Base-by-base conservation (phyloP, 2,329 filamentous ascomycete genomes). In the Cordyceps tenuipes region DNA sequence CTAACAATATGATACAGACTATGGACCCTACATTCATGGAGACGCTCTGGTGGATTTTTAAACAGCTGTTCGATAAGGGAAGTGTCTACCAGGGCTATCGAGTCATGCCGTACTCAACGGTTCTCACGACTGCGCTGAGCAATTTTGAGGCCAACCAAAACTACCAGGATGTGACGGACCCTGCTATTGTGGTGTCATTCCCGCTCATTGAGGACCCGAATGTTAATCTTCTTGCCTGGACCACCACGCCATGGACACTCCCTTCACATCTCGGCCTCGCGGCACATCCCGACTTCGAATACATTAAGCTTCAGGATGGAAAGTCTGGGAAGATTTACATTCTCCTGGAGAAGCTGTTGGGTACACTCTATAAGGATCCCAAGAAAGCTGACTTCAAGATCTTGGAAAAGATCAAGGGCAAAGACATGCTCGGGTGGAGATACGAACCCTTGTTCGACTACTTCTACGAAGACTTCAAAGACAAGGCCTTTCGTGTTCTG, bases 1-100 rank as follows among this genome's bases (percentile, higher is more conserved):
- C 57, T 59, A 53, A 56, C 58, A 17, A 57, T 10, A 50, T 49
- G 29, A 34, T 12, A 34, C 41, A 88, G 87, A 96, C 91, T 41
- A 96, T 97, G 91, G 88, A 97, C 72, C 82, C 87, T n/a, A 86
- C 79, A 21, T 97, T 95, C 76, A 97, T 97, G 93, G 93, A 97
- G 77, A 88, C 89, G 0, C 85, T 90, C 65, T 97, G 93, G 93
- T 97, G 93, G 92, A 89, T 94, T 19, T 96, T 96, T 79, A 95
- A 94, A 78, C 85, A 93, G 71, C 81, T 97, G 26, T 95, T 90
- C 72, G 89, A 96, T 67, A 96, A 96, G 76, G 89, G 86, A 60
- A 80, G 88, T 63, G 91, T 97, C 59, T 97, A 97, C 72, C 89
- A 91, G 66, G 92, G 91, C 48, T 89, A 94, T 74, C 86, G 87